These are phyloP conservation scores for Magnusiomyces fungicola DNA, from an alignment of 1,139 yeast species.

Conservation along the genomic window DNA sequence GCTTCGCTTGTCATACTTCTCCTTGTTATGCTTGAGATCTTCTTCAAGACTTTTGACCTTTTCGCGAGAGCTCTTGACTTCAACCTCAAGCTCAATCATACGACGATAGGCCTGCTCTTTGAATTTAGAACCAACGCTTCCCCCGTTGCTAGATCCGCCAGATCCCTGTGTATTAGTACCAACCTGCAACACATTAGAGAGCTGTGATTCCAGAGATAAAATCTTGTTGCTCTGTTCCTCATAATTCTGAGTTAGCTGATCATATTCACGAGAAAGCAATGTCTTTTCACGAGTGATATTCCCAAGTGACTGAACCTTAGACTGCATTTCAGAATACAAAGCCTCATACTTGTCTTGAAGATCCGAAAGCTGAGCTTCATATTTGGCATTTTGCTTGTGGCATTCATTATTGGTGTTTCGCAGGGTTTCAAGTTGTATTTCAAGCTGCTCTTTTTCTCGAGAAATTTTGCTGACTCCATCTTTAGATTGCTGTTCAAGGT, in stretches of 20 bases:
- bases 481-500: background rate
- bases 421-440: background rate
- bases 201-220: background rate
- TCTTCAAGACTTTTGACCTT: slow-evolving; percentile 7
- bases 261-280: background rate
- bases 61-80: slow-evolving; percentile 7
- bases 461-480: background rate
- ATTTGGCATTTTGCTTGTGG: background rate
- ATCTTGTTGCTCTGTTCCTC: background rate
- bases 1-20: slow-evolving; percentile 10
- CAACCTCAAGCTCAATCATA: slow-evolving; percentile 13
- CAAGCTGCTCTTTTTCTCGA: background rate
- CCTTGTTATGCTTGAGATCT: slow-evolving; percentile 4
- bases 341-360: background rate
- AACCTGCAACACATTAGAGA: background rate
- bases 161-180: too few relatives aligned
- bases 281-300: background rate
- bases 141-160: background rate
- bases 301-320: background rate
- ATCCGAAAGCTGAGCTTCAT: background rate
- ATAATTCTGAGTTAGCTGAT: background rate
- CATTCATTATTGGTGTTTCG: background rate
- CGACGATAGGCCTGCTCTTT: slow-evolving; percentile 14
- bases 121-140: slow-evolving; percentile 6
- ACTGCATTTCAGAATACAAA: background rate